Evolutionary conservation across 2,329 filamentous ascomycete species (phyloP).

Genomic region (Diaporthe australafricana): DNA sequence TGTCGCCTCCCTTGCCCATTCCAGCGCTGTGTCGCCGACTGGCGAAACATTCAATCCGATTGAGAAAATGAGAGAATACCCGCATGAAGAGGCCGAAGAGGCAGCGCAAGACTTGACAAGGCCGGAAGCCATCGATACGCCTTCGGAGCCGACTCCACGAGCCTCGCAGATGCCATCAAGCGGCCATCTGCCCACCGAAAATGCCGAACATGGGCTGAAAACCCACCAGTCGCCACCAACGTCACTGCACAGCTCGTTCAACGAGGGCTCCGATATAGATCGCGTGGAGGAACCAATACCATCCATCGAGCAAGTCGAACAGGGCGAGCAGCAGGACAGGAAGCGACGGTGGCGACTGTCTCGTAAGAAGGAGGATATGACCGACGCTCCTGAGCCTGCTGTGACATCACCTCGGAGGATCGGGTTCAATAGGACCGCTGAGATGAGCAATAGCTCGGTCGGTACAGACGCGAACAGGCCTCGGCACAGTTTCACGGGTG

Average conservation of each 20-base stretch:
- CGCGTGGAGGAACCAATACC: conserved; percentile 70
- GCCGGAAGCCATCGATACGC: conserved; percentile 44
- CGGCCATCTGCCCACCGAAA: conserved; percentile 55
- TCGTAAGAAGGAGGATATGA: conserved; percentile 70
- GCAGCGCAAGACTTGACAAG: conserved; percentile 38
- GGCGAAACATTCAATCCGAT: conserved; percentile 60
- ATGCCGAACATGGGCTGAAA: conserved; percentile 64
- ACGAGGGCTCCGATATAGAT: conserved; percentile 86
- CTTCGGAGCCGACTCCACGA: conserved; percentile 59
- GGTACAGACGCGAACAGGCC: conserved; percentile 67
- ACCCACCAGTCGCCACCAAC: conserved; percentile 79
- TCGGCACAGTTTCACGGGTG: conserved; percentile 63
- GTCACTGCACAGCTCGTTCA: conserved; percentile 81
- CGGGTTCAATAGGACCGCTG: conserved; percentile 72
- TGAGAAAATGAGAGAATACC: conserved; percentile 48
- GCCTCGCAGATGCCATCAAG: conserved; percentile 59
- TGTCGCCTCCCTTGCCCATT: conserved; percentile 74
- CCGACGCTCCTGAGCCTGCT: conserved; percentile 53
- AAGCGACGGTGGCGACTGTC: conserved; percentile 80
- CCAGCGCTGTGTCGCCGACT: conserved; percentile 58
- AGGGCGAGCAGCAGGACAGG: conserved; percentile 67
- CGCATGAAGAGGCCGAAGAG: conserved; percentile 26
- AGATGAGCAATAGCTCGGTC: conserved; percentile 75
- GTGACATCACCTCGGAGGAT: conserved; percentile 58
- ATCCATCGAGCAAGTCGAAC: conserved; percentile 41